Base-by-base conservation (phyloP, 371 early-diverging fungal species). In the Nematocida sp. region DNA sequence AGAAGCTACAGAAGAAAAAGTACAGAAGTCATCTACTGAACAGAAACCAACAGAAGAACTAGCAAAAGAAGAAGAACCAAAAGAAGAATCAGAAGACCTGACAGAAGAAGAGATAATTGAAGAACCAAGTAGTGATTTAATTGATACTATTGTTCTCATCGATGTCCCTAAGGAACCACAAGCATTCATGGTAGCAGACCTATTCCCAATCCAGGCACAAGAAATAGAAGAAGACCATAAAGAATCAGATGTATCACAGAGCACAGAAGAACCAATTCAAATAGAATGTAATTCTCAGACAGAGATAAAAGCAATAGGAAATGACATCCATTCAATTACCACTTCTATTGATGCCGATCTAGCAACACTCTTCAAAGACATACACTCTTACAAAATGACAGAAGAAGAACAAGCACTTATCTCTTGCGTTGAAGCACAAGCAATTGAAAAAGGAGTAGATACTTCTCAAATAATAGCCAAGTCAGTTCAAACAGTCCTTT, bases 371-470 rank as follows among this genome's bases (percentile, higher is more conserved):
- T 9, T 32, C 3, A 32, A 21, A 4, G 35, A 17, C 17, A 35
- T 54, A 11, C 57, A 25, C 13, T 21, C n/a, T 7, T 47, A 65
- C 31, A 29, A 19, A 15, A 7, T 43, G 21, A 53, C 53, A 1
- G 46, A 65, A 37, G 58, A 40, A 23, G 65, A 65, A 29, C 19
- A 11, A 2, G 23, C 3, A 11, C 25, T 38, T 27, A 31, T 65
- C 1, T 15, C 54, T 11, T 34, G 54, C 21, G 40, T 65, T n/a
- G 25, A 23, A 25, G 65, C 54, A 65, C 57, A 51, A 17, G 29
- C 54, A 21, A 41, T 34, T 0, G 29, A 31, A 17, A 27, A 15
- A 7, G 31, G 27, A n/a, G 19, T 65, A 13, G 29, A 19, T 19
- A 19, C 5, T 7, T 29, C 38, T 23, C 9, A 9, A 17, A 35